Conservation (phyloP, 257 asterid species). For the Datura wrightii region DNA sequence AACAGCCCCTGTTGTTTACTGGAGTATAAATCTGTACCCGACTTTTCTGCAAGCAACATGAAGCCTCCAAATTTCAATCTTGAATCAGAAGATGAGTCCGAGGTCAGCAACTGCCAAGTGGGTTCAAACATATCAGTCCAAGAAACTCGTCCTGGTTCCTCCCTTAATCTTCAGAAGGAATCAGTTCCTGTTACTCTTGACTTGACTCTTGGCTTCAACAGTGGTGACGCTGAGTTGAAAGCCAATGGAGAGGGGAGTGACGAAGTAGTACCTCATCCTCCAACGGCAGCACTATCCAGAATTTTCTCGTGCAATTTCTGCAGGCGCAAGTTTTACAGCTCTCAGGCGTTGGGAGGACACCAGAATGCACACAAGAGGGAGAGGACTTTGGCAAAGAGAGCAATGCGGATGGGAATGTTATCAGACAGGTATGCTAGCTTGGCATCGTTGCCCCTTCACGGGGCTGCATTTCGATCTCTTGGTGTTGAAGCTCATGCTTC, state of each 20-base stretch:
- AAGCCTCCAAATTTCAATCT: slow-evolving; percentile 55
- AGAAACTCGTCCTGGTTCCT: slow-evolving; percentile 50
- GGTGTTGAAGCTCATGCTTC: slow-evolving; percentile 87
- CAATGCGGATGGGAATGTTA: slow-evolving; percentile 84
- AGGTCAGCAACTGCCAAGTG: slow-evolving; percentile 70
- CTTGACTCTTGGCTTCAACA: slow-evolving; percentile 70
- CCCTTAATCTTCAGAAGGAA: slow-evolving; percentile 38
- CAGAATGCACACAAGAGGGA: slow-evolving; percentile 97
- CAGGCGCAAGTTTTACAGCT: slow-evolving; percentile 88
- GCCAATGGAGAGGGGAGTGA: slow-evolving; percentile 29
- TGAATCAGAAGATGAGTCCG: slow-evolving; percentile 85
- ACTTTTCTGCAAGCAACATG: slow-evolving; percentile 39
- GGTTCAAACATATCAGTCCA: slow-evolving; percentile 63
- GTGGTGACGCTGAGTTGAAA: slow-evolving; percentile 39
- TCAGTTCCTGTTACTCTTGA: slow-evolving; percentile 58
- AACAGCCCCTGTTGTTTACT: background rate
- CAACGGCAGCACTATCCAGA: slow-evolving; percentile 45
- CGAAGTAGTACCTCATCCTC: slow-evolving; percentile 49
- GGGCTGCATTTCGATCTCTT: slow-evolving; percentile 67
- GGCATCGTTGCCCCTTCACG: slow-evolving; percentile 85
- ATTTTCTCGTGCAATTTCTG: slow-evolving; percentile 94
- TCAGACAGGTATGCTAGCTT: slow-evolving; percentile 81
- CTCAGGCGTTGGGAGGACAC: slow-evolving; percentile 96
- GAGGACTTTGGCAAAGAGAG: slow-evolving; percentile 85
- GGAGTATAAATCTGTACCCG: background rate